Base-by-base conservation (phyloP, 345 rosid genomes). In the Turnera subulata region DNA sequence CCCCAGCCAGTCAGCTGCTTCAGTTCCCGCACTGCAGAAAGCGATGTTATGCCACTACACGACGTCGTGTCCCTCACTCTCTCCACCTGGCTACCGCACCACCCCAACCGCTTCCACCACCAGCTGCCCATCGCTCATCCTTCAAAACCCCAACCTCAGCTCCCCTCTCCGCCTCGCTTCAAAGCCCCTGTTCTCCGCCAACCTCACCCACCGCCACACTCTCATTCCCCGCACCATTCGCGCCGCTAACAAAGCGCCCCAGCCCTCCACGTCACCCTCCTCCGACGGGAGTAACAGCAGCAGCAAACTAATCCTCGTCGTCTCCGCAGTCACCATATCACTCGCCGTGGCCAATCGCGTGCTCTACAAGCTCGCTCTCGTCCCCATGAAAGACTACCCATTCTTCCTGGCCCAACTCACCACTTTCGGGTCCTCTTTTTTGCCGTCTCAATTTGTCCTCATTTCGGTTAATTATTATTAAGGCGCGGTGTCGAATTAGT, bases 301-400 rank as follows among this genome's bases (percentile, higher is more conserved):
- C 49, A 54, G 65, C 29, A 71, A 59, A 37, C 59, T 76, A 18
- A 71, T 86, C 56, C 22, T 68, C 23, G 12, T 64, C 21, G 53
- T 73, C 74, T 81, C 90, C 5, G 81, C 78, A 6, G 24, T 73
- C 42, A 71, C 91, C 7, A 66, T 84, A 3, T 35, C 66, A 1
- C 61, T 88, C 16, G 94, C 91, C 19, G 66, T 91, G 11, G 89
- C 89, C 8, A 85, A 91, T 76, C 94, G 97, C 37, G 96, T 91
- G 59, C 87, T 91, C 10, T 84, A 91, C 80, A 91, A 88, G 84
- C 94, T 91, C 60, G 97, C 97, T 0, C 97, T 0, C 57, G 96
- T 91, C 67, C 96, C 97, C 14, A 78, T 91, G 91, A 88, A 82
- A 64, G 74, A 69, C 32, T 88, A 79, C 72, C 98, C 96, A 10